These are phyloP conservation scores for Chaetomium fimeti DNA, from an alignment of 495 filamentous ascomycete genomes.

Conservation along the genomic window DNA sequence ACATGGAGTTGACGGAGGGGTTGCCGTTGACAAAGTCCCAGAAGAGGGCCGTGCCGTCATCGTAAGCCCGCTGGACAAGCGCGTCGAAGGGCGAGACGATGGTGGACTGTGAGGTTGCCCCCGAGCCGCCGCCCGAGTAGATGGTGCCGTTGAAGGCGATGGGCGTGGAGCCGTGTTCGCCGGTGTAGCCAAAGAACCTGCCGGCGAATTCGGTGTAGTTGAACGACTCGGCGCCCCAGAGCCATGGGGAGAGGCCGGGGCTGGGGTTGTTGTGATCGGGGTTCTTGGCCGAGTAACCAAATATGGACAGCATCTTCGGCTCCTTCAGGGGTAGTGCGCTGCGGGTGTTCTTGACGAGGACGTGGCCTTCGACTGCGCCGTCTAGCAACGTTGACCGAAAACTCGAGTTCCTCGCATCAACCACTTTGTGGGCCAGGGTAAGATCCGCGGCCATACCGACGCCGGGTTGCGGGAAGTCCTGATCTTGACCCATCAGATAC, in stretches of 20 bases:
- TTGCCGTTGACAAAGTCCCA: constrained; percentile 48
- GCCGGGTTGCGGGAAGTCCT: constrained; percentile 46
- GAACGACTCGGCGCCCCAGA: constrained; percentile 35
- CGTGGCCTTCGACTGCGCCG: constrained; percentile 55
- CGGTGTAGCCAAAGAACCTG: constrained; percentile 24
- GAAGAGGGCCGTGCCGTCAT: constrained; percentile 55
- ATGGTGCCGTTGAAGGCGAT: constrained; percentile 54
- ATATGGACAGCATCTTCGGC: constrained; percentile 50
- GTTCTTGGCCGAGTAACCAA: constrained; percentile 51
- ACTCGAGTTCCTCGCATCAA: constrained; percentile 49
- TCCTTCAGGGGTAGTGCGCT: constrained; percentile 55
- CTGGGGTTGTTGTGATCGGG: constrained; percentile 42
- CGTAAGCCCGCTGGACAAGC: constrained; percentile 51
- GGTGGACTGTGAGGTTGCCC: constrained; percentile 54
- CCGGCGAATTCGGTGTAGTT: constrained; percentile 30
- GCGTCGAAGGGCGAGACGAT: constrained; percentile 59
- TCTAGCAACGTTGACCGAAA: constrained; percentile 44
- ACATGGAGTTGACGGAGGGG: constrained; percentile 45
- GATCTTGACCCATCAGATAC: constrained; percentile 58
- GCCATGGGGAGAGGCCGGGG: constrained; percentile 42
- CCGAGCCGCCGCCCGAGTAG: constrained; percentile 59
- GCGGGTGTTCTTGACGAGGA: constrained; percentile 62
- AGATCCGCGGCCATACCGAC: constrained; percentile 52
- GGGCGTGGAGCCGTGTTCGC: constrained; percentile 13
- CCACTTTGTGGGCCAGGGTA: constrained; percentile 50